Base-by-base conservation (phyloP, 2,329 filamentous ascomycete genomes). In the Monosporascus ibericus region DNA sequence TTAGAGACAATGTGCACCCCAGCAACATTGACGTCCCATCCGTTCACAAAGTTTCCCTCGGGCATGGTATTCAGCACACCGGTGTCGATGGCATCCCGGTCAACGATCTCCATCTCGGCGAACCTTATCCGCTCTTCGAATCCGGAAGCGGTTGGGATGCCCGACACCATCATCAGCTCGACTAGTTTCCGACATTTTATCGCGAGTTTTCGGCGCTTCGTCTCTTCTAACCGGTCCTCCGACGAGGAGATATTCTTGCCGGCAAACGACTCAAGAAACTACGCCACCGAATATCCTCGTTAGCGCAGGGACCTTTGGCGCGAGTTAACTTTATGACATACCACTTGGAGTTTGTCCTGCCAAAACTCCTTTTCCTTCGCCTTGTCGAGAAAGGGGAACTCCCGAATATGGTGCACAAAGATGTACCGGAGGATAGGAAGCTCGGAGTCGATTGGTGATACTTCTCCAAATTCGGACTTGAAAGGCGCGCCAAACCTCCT, bases 141-240 rank as follows among this genome's bases (percentile, higher is more conserved):
- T 2, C 94, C 94, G 5, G 92, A 96, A 4, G 94, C 91, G 1
- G 94, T 99, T 36, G 89, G 90, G 53, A 99, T 87, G 38, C 94
- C 94, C 7, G 92, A 97, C 8, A 99, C 94, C 91, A 99, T 96
- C 94, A 99, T 99, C 55, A 99, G 78, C 76, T 99, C 94, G 11
- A 99, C 90, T 53, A 99, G 75, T 75, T 99, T 99, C 69, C 94
- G 87, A 47, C 89, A 90, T 79, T 99, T 99, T 62, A 86, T 78
- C 3, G 94, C 92, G 58, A 99, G 75, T 71, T 99, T 99, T 59
- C 86, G 81, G 53, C 94, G 83, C 75, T 99, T 99, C 9, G 94
- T 97, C 71, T 96, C 91, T 72, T 99, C 94, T 30, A 97, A 75
- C 4, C 94, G 84, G 68, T 99, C 94, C 72, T 97, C 94, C 5